Conservation (phyloP, 73 alveolate genomes). For the Tetrahymena thermophila region DNA sequence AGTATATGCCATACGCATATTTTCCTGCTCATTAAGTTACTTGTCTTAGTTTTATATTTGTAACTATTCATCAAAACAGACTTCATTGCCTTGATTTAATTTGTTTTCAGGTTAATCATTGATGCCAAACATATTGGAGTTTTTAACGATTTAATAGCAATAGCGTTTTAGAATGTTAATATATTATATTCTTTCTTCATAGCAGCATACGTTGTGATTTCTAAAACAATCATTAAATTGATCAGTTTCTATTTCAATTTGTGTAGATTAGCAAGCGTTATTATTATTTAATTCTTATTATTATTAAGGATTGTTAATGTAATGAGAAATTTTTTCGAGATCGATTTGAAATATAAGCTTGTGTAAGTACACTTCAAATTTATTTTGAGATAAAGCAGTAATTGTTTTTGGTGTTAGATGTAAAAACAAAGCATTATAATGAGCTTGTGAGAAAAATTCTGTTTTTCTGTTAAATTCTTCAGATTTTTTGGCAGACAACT, state of each 20-base stretch:
- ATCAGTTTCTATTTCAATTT: background rate
- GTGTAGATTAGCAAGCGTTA: background rate
- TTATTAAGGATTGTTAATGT: background rate
- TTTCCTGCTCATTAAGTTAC: background rate
- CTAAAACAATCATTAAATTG: background rate
- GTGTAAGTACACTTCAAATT: background rate
- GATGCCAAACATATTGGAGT: background rate
- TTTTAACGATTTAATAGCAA: background rate
- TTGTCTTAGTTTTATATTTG: background rate
- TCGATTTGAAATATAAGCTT: background rate
- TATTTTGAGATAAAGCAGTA: background rate
- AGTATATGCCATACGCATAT: slow-evolving; percentile 2
- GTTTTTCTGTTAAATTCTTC: background rate
- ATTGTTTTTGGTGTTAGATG: background rate
- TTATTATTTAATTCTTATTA: background rate
- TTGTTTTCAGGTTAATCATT: background rate
- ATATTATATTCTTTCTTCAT: background rate
- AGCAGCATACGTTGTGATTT: background rate
- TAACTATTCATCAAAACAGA: background rate
- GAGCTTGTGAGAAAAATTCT: background rate
- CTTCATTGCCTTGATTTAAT: background rate
- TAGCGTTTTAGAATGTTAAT: background rate
- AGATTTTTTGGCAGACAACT: background rate
- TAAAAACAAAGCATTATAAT: background rate
- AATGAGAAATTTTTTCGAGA: background rate